phyloP scores from a whole-genome alignment of 1,139 yeast species.

The Taiozyma sp. region DNA sequence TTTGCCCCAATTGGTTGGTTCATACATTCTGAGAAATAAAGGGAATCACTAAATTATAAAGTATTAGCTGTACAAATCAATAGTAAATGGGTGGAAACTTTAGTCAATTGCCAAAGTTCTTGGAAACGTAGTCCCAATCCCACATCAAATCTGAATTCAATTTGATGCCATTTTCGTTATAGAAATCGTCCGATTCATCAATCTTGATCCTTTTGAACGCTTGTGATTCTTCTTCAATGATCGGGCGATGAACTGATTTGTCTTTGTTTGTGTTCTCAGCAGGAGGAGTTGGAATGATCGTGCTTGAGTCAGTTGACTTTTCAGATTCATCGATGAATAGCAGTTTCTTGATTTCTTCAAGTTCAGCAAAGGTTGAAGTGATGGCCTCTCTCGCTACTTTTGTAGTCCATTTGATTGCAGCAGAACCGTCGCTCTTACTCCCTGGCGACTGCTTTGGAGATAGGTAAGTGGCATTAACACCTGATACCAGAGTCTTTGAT shows the following conservation, averaged over 20 bases:
- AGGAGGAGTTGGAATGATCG: slow-evolving; percentile 19
- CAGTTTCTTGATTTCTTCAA: slow-evolving; percentile 17
- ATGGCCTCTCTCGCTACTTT: slow-evolving; percentile 21
- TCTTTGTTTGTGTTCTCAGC: slow-evolving; percentile 12
- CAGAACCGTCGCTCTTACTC: slow-evolving; percentile 4
- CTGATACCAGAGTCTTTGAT: slow-evolving; percentile 6
- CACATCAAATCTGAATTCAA: slow-evolving; percentile 18
- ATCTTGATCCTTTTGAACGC: slow-evolving; percentile 16
- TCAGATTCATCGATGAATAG: slow-evolving; percentile 10
- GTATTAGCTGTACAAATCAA: not conserved
- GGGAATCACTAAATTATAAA: not conserved
- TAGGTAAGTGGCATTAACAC: slow-evolving; percentile 8
- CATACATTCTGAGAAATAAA: not conserved
- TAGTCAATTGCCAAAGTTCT: not conserved
- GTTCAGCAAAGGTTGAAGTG: slow-evolving; percentile 12
- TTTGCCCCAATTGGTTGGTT: too few relatives aligned
- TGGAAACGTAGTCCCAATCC: slow-evolving; percentile 17
- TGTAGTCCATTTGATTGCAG: slow-evolving; percentile 16
- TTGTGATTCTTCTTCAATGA: slow-evolving; percentile 1
- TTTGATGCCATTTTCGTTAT: slow-evolving; percentile 14
- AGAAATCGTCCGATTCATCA: slow-evolving; percentile 16
- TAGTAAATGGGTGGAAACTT: not conserved
- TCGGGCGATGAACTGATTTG: not conserved
- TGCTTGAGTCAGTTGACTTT: not conserved
- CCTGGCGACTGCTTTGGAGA: slow-evolving; percentile 23